phyloP scores from a whole-genome alignment of 768 basidiomycete genomes.

The Lentinula guzmanii region DNA sequence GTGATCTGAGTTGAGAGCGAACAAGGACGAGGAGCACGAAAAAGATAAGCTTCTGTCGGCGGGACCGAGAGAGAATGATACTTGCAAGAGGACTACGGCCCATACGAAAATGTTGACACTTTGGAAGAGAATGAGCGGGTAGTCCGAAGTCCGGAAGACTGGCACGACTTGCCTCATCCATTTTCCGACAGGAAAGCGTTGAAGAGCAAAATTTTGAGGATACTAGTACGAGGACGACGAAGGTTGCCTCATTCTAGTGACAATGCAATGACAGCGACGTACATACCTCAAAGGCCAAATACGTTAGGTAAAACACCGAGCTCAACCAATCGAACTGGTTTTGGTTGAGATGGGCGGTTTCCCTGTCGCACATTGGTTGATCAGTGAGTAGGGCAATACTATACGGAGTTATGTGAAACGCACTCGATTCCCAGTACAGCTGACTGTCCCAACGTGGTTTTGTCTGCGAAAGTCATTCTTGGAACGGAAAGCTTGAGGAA shows the following conservation, averaged over 20 bases:
- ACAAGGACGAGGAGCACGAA: slow-evolving; percentile 11
- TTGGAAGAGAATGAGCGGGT: background rate
- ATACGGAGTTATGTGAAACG: slow-evolving; percentile 13
- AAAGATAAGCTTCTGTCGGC: background rate
- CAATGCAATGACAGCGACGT: slow-evolving; percentile 4
- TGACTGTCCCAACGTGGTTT: slow-evolving; percentile 66
- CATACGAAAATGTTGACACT: slow-evolving; percentile 73
- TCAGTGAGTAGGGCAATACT: background rate
- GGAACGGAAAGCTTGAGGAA: background rate
- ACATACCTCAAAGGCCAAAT: slow-evolving; percentile 45
- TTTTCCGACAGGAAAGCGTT: slow-evolving; percentile 71
- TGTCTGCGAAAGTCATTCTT: slow-evolving; percentile 78
- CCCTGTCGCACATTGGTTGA: slow-evolving; percentile 22
- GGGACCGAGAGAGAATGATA: slow-evolving; percentile 13
- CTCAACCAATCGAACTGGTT: slow-evolving; percentile 77
- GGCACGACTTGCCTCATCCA: slow-evolving; percentile 62
- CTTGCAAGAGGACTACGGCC: slow-evolving; percentile 51
- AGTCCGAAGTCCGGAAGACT: slow-evolving; percentile 5
- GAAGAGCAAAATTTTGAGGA: slow-evolving; percentile 74
- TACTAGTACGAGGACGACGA: slow-evolving; percentile 35
- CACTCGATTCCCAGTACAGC: slow-evolving; percentile 68
- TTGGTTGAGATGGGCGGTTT: slow-evolving; percentile 48
- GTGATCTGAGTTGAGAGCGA: background rate
- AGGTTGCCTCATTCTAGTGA: background rate
- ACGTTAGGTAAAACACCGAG: slow-evolving; percentile 74